Base-by-base conservation (phyloP, 805 yeast species). In the Barnettozyma vustinii region DNA sequence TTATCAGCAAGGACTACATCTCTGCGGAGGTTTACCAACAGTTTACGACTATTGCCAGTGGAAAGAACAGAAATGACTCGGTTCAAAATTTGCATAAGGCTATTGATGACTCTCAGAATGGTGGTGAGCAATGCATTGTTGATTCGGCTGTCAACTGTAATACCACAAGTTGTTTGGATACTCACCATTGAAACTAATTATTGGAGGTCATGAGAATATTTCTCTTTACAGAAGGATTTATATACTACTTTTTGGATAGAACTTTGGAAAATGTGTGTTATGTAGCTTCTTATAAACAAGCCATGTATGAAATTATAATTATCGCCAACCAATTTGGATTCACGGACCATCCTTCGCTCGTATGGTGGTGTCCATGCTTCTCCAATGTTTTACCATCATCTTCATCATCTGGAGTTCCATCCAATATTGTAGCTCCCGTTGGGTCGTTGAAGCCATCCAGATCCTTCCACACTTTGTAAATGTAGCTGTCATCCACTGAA, bases 91-190 rank as follows among this genome's bases (percentile, higher is more conserved):
- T 57, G 13, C 37, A 26, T 16, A 27, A 44, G 47, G 30, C 53
- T 6, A 39, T 47, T 12, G 49, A 35, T 32, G 53, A 52, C 12
- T 47, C 52, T 12, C 54, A 56, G 3, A 53, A 62, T 8, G 60
- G 56, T 13, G 65, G 64, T 26, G 68, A 66, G 6, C 63, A 66
- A 18, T 79, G 83, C 60, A 64, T 75, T 23, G 73, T 77, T 25
- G 83, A 79, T 55, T 74, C 75, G n/a, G 73, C 74, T 25, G 72
- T 75, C 18, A 74, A 76, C 43, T 79, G 83, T 59, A 74, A 76
- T 48, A 64, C 79, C 2, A 64, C 65, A 36, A 67, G 64, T 41
- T 78, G 83, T 60, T 53, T 75, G 30, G 59, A 52, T 20, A 21
- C 40, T 27, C 13, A 37, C 18, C 33, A 27, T 9, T 37, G 36